Percentiles rank a stretch among this genome's conserved stretches.
Conservation (phyloP, 2,329 filamentous ascomycete species). For the Neocucurbitaria cava region DNA sequence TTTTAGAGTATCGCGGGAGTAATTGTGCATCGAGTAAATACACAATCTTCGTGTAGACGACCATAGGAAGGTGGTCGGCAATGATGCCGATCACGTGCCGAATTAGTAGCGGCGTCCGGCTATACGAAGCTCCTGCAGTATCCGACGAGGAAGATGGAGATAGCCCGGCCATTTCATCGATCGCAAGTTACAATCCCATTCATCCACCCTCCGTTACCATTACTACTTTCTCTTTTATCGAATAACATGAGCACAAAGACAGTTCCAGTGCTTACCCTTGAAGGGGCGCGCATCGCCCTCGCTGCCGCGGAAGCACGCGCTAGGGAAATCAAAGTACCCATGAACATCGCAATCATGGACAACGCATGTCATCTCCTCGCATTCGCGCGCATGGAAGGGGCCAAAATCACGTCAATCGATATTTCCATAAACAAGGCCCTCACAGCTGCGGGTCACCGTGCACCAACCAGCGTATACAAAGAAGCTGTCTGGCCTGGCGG, state of each 20-base stretch:
- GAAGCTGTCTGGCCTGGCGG: conserved; percentile 63
- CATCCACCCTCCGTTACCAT: not conserved
- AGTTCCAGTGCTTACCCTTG: conserved; percentile 42
- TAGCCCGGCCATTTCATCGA: not conserved
- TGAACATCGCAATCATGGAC: conserved; percentile 61
- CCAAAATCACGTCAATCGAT: conserved; percentile 60
- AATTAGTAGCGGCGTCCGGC: not conserved
- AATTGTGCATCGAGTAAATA: not conserved
- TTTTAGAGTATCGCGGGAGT: too few species aligned
- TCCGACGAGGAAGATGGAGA: not conserved
- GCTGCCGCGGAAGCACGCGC: conserved; percentile 47
- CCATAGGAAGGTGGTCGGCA: not conserved
- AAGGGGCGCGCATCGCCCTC: conserved; percentile 46
- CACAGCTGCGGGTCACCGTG: conserved; percentile 62
- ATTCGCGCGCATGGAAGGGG: conserved; percentile 58
- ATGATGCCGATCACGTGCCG: not conserved
- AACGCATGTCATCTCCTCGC: conserved; percentile 54
- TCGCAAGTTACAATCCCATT: not conserved
- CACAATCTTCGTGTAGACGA: not conserved
- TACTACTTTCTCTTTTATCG: not conserved
- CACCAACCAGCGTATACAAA: conserved; percentile 61
- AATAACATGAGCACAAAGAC: conserved; percentile 42
- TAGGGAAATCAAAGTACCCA: conserved; percentile 46
- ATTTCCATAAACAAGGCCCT: conserved; percentile 70
- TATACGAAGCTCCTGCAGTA: not conserved